These are phyloP conservation scores for Dianthus caryophyllus DNA, from an alignment of 148 eudicot species.

Conservation along the genomic window DNA sequence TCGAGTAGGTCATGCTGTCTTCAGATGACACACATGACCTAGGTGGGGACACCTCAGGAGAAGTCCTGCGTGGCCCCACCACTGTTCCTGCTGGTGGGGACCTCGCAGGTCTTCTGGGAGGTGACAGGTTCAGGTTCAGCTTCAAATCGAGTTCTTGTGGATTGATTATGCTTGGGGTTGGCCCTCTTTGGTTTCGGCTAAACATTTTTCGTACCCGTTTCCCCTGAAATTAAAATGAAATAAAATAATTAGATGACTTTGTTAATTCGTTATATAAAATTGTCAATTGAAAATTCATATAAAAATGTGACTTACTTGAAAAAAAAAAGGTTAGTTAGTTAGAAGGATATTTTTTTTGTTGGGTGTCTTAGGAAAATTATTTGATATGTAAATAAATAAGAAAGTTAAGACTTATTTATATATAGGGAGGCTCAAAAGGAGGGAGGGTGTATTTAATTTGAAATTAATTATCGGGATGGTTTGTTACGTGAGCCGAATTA, in stretches of 20 bases:
- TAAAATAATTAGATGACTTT: background rate
- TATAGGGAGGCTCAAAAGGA: constrained; percentile 12
- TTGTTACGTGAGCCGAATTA: constrained; percentile 26
- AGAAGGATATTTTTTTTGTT: background rate
- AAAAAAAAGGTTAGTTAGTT: background rate
- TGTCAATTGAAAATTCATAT: background rate
- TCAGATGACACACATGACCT: constrained; percentile 46
- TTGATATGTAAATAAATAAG: constrained; percentile 25
- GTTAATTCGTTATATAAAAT: too few relatives aligned
- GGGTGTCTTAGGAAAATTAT: background rate
- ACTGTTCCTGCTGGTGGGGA: background rate
- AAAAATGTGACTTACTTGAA: constrained; percentile 12
- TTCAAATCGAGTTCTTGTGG: constrained; percentile 33
- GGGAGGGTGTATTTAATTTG: constrained; percentile 25
- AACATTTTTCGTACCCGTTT: constrained; percentile 12
- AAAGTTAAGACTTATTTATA: constrained; percentile 44
- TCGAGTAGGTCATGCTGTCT: constrained; percentile 33
- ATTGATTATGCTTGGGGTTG: constrained; percentile 10
- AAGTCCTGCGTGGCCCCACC: background rate
- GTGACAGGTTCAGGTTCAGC: constrained; percentile 34
- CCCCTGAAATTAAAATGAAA: constrained; percentile 6
- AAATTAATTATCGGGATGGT: constrained; percentile 34
- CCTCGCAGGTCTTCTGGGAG: constrained; percentile 12
- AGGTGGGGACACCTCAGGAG: constrained; percentile 33
- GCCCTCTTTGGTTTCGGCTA: constrained; percentile 9